A percentile compares a stretch with the other conserved stretches of the same genome.
Evolutionary conservation across 2,329 filamentous ascomycete species (phyloP).

Genomic region (Pseudogymnoascus sp.): DNA sequence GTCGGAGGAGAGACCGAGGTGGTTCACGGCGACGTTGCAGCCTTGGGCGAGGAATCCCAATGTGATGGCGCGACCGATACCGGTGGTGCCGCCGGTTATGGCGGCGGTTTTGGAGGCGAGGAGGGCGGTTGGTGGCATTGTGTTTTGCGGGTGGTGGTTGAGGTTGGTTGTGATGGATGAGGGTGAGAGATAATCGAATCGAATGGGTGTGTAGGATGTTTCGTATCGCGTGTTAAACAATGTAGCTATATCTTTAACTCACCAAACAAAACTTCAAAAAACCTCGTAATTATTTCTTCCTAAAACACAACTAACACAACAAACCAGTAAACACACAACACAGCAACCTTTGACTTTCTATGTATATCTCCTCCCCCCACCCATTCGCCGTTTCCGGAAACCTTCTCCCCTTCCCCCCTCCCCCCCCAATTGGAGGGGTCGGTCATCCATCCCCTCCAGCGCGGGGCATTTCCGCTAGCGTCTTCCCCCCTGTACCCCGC

Average conservation of each 20-base stretch:
- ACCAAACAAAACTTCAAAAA: background rate
- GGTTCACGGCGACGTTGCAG: constrained; percentile 71
- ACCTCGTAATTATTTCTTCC: background rate
- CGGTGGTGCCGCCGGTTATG: constrained; percentile 79
- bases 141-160: constrained; percentile 5
- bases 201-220: background rate
- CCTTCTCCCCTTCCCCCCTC: no score
- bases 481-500: background rate
- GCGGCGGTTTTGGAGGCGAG: constrained; percentile 70
- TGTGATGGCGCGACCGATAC: constrained; percentile 78
- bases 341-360: no score
- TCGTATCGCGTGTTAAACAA: background rate
- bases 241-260: background rate
- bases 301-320: background rate
- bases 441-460: background rate
- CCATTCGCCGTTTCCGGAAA: background rate
- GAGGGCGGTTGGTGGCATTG: constrained; percentile 32
- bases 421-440: background rate
- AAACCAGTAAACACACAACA: background rate
- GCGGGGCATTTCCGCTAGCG: background rate
- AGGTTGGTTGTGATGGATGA: background rate
- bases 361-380: background rate
- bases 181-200: no score
- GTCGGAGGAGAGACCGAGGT: constrained; percentile 54
- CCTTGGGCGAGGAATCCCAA: constrained; percentile 72